phyloP scores from a whole-genome alignment of 306 rosid genomes.

The Arachis stenosperma region DNA sequence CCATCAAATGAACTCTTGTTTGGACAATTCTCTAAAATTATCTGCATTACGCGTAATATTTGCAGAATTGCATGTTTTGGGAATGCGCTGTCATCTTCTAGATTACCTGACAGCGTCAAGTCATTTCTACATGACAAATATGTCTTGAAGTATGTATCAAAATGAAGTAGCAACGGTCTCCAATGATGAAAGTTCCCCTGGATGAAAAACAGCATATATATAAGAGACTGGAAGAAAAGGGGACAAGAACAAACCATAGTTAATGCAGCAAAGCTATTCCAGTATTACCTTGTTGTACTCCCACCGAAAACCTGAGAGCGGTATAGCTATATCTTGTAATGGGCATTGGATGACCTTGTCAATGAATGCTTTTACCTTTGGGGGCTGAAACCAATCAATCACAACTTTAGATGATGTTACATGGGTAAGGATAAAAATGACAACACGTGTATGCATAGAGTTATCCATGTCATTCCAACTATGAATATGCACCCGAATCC shows the following conservation, averaged over 20 bases:
- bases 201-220: conserved; percentile 25
- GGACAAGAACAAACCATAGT: neutral
- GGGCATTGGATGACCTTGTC: conserved; percentile 97
- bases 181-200: conserved; percentile 99
- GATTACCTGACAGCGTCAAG: conserved; percentile 83
- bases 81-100: conserved; percentile 89
- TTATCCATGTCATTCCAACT: conserved; percentile 6
- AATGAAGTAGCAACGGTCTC: conserved; percentile 95
- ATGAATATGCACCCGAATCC: conserved; percentile 15
- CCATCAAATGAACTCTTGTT: conserved; percentile 97
- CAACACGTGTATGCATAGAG: neutral
- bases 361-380: conserved; percentile 84
- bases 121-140: conserved; percentile 86
- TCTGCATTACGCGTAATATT: conserved; percentile 94
- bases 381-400: conserved; percentile 77
- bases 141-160: conserved; percentile 95
- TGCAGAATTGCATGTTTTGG: conserved; percentile 93
- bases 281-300: conserved; percentile 87
- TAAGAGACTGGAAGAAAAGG: conserved; percentile 29
- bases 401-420: conserved; percentile 34
- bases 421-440: conserved; percentile 6
- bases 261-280: conserved; percentile 38
- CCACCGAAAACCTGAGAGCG: conserved; percentile 98
- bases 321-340: conserved; percentile 93
- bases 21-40: conserved; percentile 89